These are phyloP conservation scores for Malassezia brasiliensis DNA, from an alignment of 1,284 basidiomycete species.

Conservation along the genomic window DNA sequence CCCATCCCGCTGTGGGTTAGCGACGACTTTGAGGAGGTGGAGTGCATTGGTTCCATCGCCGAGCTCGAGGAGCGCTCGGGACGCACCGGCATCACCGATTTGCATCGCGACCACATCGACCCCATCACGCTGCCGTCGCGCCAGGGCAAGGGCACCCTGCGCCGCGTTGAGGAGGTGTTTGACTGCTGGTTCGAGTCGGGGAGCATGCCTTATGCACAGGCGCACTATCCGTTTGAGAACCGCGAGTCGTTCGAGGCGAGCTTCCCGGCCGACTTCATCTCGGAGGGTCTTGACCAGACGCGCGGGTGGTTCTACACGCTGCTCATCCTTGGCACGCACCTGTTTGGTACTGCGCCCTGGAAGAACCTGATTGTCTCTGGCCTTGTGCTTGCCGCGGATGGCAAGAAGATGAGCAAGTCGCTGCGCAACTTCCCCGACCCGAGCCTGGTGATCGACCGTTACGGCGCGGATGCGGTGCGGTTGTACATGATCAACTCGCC, in stretches of 20 bases:
- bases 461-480: constrained; percentile 90
- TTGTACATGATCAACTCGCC: constrained; percentile 99
- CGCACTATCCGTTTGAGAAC: constrained; percentile 97
- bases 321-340: constrained; percentile 84
- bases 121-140: constrained; percentile 90
- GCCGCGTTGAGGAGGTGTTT: constrained; percentile 90
- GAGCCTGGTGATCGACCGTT: constrained; percentile 75
- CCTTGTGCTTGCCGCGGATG: constrained; percentile 90
- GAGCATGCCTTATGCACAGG: constrained; percentile 97
- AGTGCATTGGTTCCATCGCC: constrained; percentile 76
- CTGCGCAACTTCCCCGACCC: constrained; percentile 98
- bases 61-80: constrained; percentile 84
- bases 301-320: constrained; percentile 99
- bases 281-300: constrained; percentile 66
- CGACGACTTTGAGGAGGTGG: constrained; percentile 84
- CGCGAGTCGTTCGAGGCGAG: constrained; percentile 67
- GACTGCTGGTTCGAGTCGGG: constrained; percentile 99
- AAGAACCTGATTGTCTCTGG: constrained; percentile 96
- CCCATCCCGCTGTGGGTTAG: constrained; percentile 94
- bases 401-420: constrained; percentile 99
- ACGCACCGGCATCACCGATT: constrained; percentile 71
- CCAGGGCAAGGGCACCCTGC: constrained; percentile 75
- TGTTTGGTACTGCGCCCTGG: constrained; percentile 91
- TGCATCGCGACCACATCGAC: constrained; percentile 91
- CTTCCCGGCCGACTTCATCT: constrained; percentile 97